These are phyloP conservation scores for Aspergillus hancockii DNA, from an alignment of 495 filamentous ascomycete genomes.

Conservation along the genomic window DNA sequence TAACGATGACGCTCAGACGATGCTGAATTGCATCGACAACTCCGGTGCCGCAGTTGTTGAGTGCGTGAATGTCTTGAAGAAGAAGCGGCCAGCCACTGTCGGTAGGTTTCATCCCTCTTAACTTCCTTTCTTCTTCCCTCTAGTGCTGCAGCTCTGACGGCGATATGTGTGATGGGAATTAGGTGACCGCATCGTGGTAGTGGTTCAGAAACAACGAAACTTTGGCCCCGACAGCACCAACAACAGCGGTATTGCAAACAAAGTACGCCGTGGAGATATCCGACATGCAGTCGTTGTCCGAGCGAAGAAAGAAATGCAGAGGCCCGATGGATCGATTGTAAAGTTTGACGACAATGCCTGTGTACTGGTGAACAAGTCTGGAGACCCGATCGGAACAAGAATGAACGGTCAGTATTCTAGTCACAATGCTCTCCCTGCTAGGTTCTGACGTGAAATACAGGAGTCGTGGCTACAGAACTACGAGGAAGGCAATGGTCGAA, in stretches of 20 bases:
- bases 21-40: slow-evolving; percentile 99
- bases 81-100: slow-evolving; percentile 86
- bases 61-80: slow-evolving; percentile 87
- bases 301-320: slow-evolving; percentile 79
- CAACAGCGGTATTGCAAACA: slow-evolving; percentile 69
- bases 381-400: slow-evolving; percentile 91
- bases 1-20: slow-evolving; percentile 61
- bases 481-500: slow-evolving; percentile 92
- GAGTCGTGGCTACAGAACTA: slow-evolving; percentile 84
- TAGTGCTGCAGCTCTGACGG: neutral
- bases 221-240: slow-evolving; percentile 64
- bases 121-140: slow-evolving; percentile 5
- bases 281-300: slow-evolving; percentile 95
- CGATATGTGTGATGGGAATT: slow-evolving; percentile 3
- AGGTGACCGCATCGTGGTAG: slow-evolving; percentile 97
- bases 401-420: slow-evolving; percentile 66
- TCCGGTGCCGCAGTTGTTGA: slow-evolving; percentile 97
- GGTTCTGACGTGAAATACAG: slow-evolving; percentile 42
- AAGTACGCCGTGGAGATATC: slow-evolving; percentile 95
- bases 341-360: slow-evolving; percentile 98
- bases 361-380: slow-evolving; percentile 94
- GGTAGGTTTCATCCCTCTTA: slow-evolving; percentile 55
- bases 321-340: slow-evolving; percentile 84
- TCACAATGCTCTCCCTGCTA: neutral
- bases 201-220: slow-evolving; percentile 91